Evolutionary conservation across 139 green algal genomes (phyloP).

Genomic region (Tetratostichococcus sp.): DNA sequence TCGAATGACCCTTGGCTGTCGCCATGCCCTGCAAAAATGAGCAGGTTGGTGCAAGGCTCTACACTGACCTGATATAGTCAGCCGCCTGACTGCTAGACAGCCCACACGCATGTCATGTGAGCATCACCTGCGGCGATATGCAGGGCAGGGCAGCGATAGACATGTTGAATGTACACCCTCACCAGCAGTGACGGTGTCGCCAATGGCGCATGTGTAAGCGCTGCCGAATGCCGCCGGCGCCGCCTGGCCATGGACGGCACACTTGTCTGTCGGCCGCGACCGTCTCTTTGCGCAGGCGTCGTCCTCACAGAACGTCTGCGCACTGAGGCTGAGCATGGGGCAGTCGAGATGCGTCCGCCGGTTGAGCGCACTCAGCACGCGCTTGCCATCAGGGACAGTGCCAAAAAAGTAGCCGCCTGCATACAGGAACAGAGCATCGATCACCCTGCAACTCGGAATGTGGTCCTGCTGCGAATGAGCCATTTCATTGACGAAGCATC

Average conservation of each 20-base stretch:
- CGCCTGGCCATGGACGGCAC: constrained; percentile 53
- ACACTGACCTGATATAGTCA: too few relatives aligned
- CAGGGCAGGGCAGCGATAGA: too few relatives aligned
- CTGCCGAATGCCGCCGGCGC: constrained; percentile 45
- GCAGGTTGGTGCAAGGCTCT: too few relatives aligned
- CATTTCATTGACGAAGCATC: too few relatives aligned
- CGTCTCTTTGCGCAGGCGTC: not conserved
- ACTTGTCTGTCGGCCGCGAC: constrained; percentile 7
- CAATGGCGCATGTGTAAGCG: constrained; percentile 71
- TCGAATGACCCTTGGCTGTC: constrained; percentile 61
- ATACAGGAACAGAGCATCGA: not conserved
- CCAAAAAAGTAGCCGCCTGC: constrained; percentile 83
- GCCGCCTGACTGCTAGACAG: too few relatives aligned
- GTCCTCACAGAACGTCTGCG: not conserved
- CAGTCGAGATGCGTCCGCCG: constrained; percentile 11
- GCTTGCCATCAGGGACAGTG: constrained; percentile 71
- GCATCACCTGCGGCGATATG: too few relatives aligned
- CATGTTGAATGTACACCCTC: too few relatives aligned
- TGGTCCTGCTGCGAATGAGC: too few relatives aligned
- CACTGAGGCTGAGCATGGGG: constrained; percentile 52
- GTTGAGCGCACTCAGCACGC: constrained; percentile 41
- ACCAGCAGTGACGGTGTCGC: constrained; percentile 73
- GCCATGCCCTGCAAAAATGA: constrained; percentile 18
- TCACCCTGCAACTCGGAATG: not conserved
- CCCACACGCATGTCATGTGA: too few relatives aligned